Percentiles rank a stretch among this genome's conserved stretches.
phyloP scores from a whole-genome alignment of 768 basidiomycete species.

The Boletus eberwhitei region DNA sequence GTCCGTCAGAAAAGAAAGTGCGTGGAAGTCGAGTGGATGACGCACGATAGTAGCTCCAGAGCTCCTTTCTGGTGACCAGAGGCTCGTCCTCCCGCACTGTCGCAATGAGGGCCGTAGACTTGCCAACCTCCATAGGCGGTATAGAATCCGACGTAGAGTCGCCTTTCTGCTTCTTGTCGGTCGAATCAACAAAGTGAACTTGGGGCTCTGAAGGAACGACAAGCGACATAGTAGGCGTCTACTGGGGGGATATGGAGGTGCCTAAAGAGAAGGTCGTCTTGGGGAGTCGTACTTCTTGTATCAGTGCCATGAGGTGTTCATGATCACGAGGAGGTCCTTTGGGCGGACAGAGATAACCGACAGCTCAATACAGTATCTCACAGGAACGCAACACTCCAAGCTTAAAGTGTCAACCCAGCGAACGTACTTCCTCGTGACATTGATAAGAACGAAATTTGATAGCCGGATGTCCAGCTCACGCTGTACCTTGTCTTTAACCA shows the following conservation, averaged over 20 bases:
- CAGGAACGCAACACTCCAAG: background rate
- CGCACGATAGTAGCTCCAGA: conserved; percentile 78
- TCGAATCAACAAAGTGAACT: background rate
- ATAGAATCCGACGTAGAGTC: conserved; percentile 3
- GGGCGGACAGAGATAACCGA: background rate
- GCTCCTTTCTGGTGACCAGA: conserved; percentile 64
- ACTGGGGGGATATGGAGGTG: background rate
- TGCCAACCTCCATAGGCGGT: conserved; percentile 4
- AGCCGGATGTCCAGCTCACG: too few relatives aligned
- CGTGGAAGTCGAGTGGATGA: background rate
- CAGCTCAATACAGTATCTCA: background rate
- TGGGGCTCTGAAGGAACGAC: conserved; percentile 3
- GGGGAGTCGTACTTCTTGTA: background rate
- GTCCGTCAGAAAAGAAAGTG: background rate
- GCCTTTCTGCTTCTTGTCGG: conserved; percentile 7
- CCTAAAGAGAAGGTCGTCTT: background rate
- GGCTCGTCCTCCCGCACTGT: conserved; percentile 54
- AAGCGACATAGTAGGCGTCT: conserved; percentile 10
- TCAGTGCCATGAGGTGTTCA: background rate
- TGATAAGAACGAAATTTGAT: background rate
- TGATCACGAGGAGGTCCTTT: background rate
- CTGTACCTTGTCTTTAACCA: background rate
- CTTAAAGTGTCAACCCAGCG: too few relatives aligned
- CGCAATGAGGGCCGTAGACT: conserved; percentile 35
- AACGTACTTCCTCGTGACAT: background rate